A percentile compares a stretch with the other conserved stretches of the same genome.
phyloP scores from a whole-genome alignment of 768 basidiomycete genomes.

The Amanita subjunquillea region DNA sequence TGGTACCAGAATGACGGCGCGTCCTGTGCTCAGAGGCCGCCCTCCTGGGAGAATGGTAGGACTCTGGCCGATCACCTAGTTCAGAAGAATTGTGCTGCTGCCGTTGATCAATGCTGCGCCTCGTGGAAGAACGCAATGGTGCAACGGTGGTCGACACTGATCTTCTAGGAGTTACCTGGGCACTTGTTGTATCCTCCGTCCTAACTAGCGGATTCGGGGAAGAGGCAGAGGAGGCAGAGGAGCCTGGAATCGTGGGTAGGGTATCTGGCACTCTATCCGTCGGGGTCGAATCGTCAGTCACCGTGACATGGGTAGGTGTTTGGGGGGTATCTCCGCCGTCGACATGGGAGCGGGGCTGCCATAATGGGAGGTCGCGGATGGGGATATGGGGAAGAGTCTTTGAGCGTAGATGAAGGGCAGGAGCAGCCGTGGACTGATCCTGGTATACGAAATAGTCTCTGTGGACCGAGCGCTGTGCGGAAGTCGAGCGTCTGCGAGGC shows the following conservation, averaged over 20 bases:
- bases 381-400: not conserved
- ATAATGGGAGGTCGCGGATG: not conserved
- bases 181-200: not conserved
- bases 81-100: not conserved
- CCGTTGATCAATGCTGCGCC: not conserved
- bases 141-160: not conserved
- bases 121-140: not conserved
- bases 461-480: not conserved
- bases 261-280: not conserved
- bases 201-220: not conserved
- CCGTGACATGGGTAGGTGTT: not conserved
- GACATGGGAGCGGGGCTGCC: not conserved
- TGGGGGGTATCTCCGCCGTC: not conserved
- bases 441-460: constrained; percentile 2
- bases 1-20: not conserved
- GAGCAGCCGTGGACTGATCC: not conserved
- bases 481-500: not conserved
- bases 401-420: not conserved
- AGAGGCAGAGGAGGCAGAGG: not conserved
- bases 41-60: not conserved
- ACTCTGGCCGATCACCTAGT: not conserved
- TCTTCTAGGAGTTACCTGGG: not conserved
- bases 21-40: not conserved
- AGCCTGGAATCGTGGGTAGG: constrained; percentile 1
- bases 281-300: not conserved